Evolutionary conservation across 495 filamentous ascomycete species (phyloP).

Genomic region (Penicillium argentinense): DNA sequence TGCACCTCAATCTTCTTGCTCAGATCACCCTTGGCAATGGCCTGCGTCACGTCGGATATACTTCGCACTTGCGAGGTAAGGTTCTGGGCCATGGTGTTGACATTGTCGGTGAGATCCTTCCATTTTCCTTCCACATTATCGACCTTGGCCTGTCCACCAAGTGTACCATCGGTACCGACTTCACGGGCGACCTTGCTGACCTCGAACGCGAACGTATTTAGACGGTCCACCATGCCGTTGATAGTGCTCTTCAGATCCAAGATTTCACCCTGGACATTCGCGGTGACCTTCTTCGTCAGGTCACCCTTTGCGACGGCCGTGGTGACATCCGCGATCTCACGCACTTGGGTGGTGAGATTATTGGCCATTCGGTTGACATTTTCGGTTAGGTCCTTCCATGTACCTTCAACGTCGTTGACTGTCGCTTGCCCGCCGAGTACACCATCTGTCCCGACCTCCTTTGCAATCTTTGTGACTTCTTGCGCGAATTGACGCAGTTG

Average conservation of each 20-base stretch:
- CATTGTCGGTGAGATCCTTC: constrained; percentile 96
- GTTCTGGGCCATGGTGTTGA: constrained; percentile 88
- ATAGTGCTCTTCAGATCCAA: constrained; percentile 94
- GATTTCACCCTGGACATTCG: constrained; percentile 96
- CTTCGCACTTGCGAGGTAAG: constrained; percentile 92
- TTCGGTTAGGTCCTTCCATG: constrained; percentile 95
- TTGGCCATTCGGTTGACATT: constrained; percentile 99
- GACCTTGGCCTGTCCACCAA: constrained; percentile 94
- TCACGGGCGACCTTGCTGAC: constrained; percentile 98
- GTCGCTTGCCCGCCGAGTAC: constrained; percentile 94
- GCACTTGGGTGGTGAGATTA: constrained; percentile 96
- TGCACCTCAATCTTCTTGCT: constrained; percentile 95
- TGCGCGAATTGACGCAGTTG: constrained; percentile 95
- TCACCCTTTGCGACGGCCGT: constrained; percentile 95
- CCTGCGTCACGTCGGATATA: constrained; percentile 96
- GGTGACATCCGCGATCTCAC: constrained; percentile 97
- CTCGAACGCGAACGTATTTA: constrained; percentile 96
- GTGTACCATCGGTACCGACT: constrained; percentile 94
- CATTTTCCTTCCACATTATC: constrained; percentile 98
- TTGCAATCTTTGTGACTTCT: constrained; percentile 96
- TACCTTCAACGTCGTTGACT: constrained; percentile 95
- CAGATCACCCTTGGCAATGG: constrained; percentile 91
- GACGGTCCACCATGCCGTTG: constrained; percentile 97
- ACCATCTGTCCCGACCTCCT: constrained; percentile 96
- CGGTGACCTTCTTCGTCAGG: constrained; percentile 91